These are phyloP conservation scores for Rhodomyrtus tomentosa DNA, from an alignment of 345 rosid species.

Conservation along the genomic window DNA sequence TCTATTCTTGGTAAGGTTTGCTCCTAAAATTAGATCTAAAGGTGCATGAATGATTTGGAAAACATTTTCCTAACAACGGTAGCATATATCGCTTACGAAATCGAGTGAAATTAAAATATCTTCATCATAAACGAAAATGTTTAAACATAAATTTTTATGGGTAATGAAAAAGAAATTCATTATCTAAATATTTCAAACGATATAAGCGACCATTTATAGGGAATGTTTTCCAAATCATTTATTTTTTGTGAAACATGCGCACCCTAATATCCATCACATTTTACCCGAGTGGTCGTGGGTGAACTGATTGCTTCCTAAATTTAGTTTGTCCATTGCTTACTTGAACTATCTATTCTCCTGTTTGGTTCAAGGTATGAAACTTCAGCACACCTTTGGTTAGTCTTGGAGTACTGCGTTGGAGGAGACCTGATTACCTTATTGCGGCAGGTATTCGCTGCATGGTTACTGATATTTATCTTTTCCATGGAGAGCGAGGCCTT, in stretches of 20 bases:
- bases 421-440: conserved; percentile 82
- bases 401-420: conserved; percentile 93
- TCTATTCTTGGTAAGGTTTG: conserved; percentile 62
- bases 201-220: too few species aligned
- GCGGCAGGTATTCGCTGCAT: conserved; percentile 52
- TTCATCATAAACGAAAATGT: too few species aligned
- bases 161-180: too few species aligned
- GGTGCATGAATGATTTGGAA: too few species aligned
- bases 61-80: too few species aligned
- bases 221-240: too few species aligned
- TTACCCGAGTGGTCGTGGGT: not conserved
- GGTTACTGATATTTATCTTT: not conserved
- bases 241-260: too few species aligned
- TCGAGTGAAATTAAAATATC: too few species aligned
- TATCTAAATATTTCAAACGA: too few species aligned
- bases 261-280: not conserved
- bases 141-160: too few species aligned
- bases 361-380: conserved; percentile 74
- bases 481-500: not conserved
- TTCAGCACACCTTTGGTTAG: conserved; percentile 95
- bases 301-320: not conserved
- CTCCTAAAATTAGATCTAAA: not conserved
- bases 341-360: not conserved
- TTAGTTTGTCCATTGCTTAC: not conserved
- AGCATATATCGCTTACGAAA: too few species aligned